Base-by-base conservation (phyloP, 331 rosid species). In the Erythrophleum ivorense region DNA sequence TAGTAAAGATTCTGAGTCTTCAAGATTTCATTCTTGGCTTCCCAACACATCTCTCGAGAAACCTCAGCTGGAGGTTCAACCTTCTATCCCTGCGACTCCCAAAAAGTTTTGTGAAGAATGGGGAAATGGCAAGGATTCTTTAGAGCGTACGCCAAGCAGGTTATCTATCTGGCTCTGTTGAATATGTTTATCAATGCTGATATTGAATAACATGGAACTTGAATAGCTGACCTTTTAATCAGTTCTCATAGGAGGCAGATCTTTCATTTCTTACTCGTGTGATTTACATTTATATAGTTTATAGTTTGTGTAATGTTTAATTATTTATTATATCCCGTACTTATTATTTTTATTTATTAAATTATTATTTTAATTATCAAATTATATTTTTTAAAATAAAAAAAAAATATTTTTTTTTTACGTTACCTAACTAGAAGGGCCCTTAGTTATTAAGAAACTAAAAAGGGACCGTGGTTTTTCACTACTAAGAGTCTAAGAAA, bases 141-240 rank as follows among this genome's bases (percentile, higher is more conserved):
- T 86, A 24, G 91, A 88, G 77, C 84, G 74, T 15, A 86, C 97
- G 2, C 94, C 94, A 40, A 85, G 88, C 91, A 93, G 98, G 98
- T 95, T 86, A 54, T 78, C 50, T 24, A 45, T 80, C 21, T 57
- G 19, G 80, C 29, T 67, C 31, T 50, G n/a, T n/a, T n/a, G n/a
- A 72, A 16, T 78, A 0, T 16, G 31, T 7, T 33, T 67, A n/a
- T 2, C 33, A 18, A 7, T 16, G 31, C 63, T 74, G 41, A 70
- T 71, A 54, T 53, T 75, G 64, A 78, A 70, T 67, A 78, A 24
- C 75, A 50, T 15, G 62, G 73, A 63, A 75, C 15, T 2, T 48
- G 24, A 45, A 49, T 24, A 63, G 48, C 34, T 16, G 48, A 24
- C 29, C 1, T 24, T 24, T 24, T 24, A 0, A 1, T 24, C 29